Evolutionary conservation across 2,329 filamentous ascomycete species (phyloP), one percentile per base, ranked within the genome.

Genomic region (Ophiocordyceps camponoti-saundersi): DNA sequence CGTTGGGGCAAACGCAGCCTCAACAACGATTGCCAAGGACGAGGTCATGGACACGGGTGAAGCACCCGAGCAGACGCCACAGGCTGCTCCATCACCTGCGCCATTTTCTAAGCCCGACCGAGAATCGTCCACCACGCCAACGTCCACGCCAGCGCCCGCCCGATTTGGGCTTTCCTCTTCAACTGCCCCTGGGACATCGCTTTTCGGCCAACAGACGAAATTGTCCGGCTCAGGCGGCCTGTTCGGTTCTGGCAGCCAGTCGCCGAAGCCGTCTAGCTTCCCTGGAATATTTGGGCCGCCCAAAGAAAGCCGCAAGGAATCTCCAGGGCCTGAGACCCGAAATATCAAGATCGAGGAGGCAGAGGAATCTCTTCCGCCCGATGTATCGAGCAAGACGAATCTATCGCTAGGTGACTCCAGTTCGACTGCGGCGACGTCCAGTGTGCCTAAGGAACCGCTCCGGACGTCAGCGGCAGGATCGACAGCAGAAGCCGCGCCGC

Each of bases 381-480:
- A 77, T 50, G 61, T 71, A 48, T 75, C 66, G 47, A 78, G 72
- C 65, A 75, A 71, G 63, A 59, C 62, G 48, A 58, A 63, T 45
- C 76, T 68, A 54, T 61, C 65, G 45, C 52, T 73, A 39, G 71
- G 68, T 44, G 69, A 73, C 49, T 72, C 71, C 18, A 70, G 69
- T 34, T 72, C 71, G 42, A 74, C 72, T 49, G 76, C 72, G 44
- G 63, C 65, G 50, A 59, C 62, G 46, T 69, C 70, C 47, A 60
- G 56, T 53, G 52, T 49, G 18, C 43, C 54, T 2, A 56, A 54
- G 18, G 56, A 60, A 46, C 57, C 59, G 48, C 59, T 60, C 53
- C 58, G 49, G 47, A 49, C 53, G 44, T 53, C 57, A 44, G 60
- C 58, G 36, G 52, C 53, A 26, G 44, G 56, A n/a, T 50, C 55